These are phyloP conservation scores for Diaporthe ilicicola DNA, from an alignment of 2,329 filamentous ascomycete species.

Conservation along the genomic window DNA sequence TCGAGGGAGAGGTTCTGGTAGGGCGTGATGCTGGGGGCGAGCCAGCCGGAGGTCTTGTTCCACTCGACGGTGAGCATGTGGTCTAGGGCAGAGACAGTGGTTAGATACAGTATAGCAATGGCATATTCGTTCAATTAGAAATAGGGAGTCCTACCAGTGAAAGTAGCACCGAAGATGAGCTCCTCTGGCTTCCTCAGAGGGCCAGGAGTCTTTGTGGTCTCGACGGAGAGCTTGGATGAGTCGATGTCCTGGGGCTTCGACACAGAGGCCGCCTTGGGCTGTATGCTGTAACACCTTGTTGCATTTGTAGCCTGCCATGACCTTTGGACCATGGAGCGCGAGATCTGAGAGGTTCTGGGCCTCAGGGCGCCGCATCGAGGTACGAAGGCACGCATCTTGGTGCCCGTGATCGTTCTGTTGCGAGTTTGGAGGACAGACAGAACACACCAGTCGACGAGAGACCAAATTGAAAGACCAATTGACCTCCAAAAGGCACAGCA, in stretches of 20 bases:
- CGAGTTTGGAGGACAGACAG: background rate
- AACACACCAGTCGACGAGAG: background rate
- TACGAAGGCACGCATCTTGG: conserved; percentile 57
- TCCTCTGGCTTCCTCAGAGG: conserved; percentile 77
- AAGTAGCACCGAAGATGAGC: conserved; percentile 88
- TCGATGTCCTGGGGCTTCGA: conserved; percentile 75
- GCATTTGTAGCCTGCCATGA: conserved; percentile 40
- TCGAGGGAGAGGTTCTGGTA: conserved; percentile 98
- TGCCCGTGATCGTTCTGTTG: background rate
- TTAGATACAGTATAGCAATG: background rate
- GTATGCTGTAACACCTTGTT: conserved; percentile 59
- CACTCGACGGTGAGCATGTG: conserved; percentile 98
- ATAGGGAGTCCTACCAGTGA: conserved; percentile 72
- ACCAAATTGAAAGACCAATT: background rate
- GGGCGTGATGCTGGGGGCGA: conserved; percentile 81
- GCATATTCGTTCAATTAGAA: background rate
- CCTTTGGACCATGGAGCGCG: conserved; percentile 42
- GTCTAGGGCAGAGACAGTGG: conserved; percentile 61
- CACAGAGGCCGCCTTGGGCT: conserved; percentile 57
- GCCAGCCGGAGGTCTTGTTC: conserved; percentile 86
- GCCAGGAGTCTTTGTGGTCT: conserved; percentile 80
- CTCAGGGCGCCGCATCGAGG: conserved; percentile 50
- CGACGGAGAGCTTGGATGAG: conserved; percentile 77
- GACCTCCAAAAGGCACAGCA: background rate
- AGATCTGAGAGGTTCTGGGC: conserved; percentile 41